Conservation (phyloP, 306 rosid genomes). For the Corylus heterophylla region DNA sequence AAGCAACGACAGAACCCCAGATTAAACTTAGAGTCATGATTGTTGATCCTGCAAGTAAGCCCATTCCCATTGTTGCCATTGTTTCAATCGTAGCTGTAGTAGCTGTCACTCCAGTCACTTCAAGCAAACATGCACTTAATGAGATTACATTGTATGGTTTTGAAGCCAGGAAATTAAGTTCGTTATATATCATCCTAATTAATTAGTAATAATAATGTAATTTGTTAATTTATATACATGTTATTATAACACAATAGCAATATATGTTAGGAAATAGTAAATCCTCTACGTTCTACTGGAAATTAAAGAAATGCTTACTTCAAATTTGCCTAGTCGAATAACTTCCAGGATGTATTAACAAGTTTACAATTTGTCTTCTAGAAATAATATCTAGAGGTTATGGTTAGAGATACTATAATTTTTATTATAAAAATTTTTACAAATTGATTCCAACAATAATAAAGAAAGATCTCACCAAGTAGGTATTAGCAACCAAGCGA, state of each 20-base stretch:
- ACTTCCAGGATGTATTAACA: neutral
- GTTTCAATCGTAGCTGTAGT: constrained; percentile 15
- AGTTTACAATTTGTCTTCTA: no score
- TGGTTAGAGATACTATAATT: no score
- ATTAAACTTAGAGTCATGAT: constrained; percentile 37
- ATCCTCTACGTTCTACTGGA: neutral
- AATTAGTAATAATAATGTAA: neutral
- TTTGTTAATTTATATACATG: no score
- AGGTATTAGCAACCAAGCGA: no score
- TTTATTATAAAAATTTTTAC: no score
- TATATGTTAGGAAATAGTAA: no score
- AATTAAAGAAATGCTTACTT: neutral
- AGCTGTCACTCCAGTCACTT: constrained; percentile 35
- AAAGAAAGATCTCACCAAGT: no score
- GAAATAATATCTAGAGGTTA: no score
- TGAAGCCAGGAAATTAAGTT: neutral
- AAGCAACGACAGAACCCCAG: constrained; percentile 39
- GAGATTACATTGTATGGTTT: neutral
- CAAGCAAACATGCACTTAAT: neutral
- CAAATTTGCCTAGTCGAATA: neutral
- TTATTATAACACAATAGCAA: no score
- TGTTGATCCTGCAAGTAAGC: constrained; percentile 35
- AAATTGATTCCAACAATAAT: no score
- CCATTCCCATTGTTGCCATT: constrained; percentile 29
- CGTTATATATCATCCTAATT: neutral